These are phyloP conservation scores for Platanthera zijinensis DNA, from an alignment of 106 monocot species.

Conservation along the genomic window DNA sequence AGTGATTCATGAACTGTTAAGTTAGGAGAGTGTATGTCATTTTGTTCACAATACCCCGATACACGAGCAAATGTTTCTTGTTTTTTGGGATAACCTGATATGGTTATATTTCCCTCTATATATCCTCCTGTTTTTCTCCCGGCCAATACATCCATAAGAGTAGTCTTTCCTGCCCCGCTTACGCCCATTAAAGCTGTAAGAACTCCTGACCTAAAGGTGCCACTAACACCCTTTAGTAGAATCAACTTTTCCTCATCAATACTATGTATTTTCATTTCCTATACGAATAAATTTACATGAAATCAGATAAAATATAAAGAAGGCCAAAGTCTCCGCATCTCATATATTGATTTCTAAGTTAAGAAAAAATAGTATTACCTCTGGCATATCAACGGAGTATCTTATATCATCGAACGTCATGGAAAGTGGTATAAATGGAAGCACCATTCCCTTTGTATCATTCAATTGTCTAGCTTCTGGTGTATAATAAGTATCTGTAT, in stretches of 20 bases:
- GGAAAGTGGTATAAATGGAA: constrained; percentile 19
- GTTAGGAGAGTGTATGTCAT: constrained; percentile 34
- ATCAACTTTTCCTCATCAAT: constrained; percentile 13
- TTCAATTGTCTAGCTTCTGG: not conserved
- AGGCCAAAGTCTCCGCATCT: not conserved
- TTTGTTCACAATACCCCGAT: constrained; percentile 35
- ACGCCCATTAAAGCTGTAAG: constrained; percentile 35
- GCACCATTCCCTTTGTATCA: constrained; percentile 17
- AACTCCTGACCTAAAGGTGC: constrained; percentile 27
- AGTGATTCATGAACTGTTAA: constrained; percentile 33
- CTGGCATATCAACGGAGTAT: constrained; percentile 30
- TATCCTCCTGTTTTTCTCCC: constrained; percentile 32
- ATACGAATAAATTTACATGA: constrained; percentile 4
- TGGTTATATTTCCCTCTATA: constrained; percentile 25
- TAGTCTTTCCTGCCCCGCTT: constrained; percentile 35
- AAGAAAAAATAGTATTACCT: not conserved
- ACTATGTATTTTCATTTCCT: constrained; percentile 27
- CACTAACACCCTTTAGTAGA: constrained; percentile 29
- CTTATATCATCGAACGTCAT: constrained; percentile 16
- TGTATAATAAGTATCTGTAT: not conserved
- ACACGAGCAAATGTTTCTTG: constrained; percentile 38
- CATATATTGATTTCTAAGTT: not conserved
- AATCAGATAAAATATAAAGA: not conserved
- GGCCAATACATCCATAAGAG: constrained; percentile 29
- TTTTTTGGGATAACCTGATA: constrained; percentile 29